Evolutionary conservation across 2,329 filamentous ascomycete species (phyloP).

Genomic region (Cytospora paraplurivora): DNA sequence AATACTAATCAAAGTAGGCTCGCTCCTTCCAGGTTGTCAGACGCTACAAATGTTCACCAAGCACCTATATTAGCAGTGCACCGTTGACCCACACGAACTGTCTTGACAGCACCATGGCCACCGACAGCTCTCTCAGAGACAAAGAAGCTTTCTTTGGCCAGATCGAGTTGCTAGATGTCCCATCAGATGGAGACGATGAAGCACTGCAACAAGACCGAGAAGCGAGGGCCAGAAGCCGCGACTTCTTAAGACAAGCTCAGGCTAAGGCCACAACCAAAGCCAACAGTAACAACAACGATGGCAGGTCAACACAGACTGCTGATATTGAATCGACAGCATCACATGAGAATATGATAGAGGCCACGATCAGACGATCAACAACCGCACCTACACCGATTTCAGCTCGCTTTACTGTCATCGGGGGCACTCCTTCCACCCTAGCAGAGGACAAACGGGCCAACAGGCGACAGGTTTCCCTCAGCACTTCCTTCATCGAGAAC

Average conservation of each 20-base stretch:
- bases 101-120: background rate
- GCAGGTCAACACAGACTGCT: background rate
- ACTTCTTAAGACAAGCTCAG: slow-evolving; percentile 31
- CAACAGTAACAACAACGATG: background rate
- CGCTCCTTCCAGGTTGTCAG: background rate
- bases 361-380: background rate
- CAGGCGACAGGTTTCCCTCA: slow-evolving; percentile 19
- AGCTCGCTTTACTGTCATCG: background rate
- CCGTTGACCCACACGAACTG: background rate
- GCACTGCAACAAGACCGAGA: slow-evolving; percentile 33
- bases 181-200: slow-evolving; percentile 36
- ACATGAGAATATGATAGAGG: background rate
- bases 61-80: background rate
- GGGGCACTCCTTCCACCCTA: slow-evolving; percentile 15
- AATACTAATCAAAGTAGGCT: no score
- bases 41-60: background rate
- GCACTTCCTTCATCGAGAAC: slow-evolving; percentile 36
- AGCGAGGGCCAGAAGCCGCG: slow-evolving; percentile 37
- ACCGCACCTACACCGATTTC: slow-evolving; percentile 7
- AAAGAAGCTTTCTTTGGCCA: slow-evolving; percentile 51
- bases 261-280: slow-evolving; percentile 14
- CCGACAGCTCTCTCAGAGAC: slow-evolving; percentile 38
- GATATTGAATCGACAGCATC: background rate
- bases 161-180: slow-evolving; percentile 39
- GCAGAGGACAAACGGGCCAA: slow-evolving; percentile 5